Evolutionary conservation across 2,329 filamentous ascomycete species (phyloP), one percentile per base, ranked within the genome.

Genomic region (Xylariaceae sp.): DNA sequence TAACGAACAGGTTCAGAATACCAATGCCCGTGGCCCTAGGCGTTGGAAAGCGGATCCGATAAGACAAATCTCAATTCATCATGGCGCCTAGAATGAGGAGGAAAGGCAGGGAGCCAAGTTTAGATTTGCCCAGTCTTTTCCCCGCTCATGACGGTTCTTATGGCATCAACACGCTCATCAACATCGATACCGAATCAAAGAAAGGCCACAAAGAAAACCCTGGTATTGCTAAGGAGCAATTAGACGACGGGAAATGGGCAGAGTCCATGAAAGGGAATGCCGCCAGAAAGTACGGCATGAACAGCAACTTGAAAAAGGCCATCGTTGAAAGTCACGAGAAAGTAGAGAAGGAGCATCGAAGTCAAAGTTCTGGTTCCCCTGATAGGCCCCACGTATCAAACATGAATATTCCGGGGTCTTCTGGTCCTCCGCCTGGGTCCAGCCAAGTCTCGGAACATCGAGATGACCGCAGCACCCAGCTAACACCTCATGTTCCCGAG

Each of bases 101-200:
- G 50, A 57, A 51, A 35, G 53, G 39, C 11, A 3, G 12, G 9
- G 47, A 42, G 29, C 46, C 50, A 6, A 50, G 39, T 50, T 45
- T 46, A 6, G 49, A 57, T 19, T 56, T 68, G 5, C 66, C 66
- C 7, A 55, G 59, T 27, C 56, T 67, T 31, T 67, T 59, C 48
- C 67, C 65, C 3, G 58, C 59, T 32, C 64, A 67, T 51, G 63
- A 68, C 48, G 66, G 66, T 27, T 67, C 65, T 26, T 69, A 68
- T 48, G 67, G 67, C 26, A 56, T 66, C 43, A 69, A 69, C 45
- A 67, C 65, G 27, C 60, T 62, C 31, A 54, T 68, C 47, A 65
- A 58, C 31, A 29, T 60, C 34, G 59, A 62, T 29, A 26, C 50
- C 32, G 39, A 54, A 19, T 40, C 51, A 29, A 64, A 56, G 47